A percentile compares a stretch with the other conserved stretches of the same genome.
These are phyloP conservation scores for Stylosanthes scabra DNA, from an alignment of 331 rosid species.

Conservation along the genomic window DNA sequence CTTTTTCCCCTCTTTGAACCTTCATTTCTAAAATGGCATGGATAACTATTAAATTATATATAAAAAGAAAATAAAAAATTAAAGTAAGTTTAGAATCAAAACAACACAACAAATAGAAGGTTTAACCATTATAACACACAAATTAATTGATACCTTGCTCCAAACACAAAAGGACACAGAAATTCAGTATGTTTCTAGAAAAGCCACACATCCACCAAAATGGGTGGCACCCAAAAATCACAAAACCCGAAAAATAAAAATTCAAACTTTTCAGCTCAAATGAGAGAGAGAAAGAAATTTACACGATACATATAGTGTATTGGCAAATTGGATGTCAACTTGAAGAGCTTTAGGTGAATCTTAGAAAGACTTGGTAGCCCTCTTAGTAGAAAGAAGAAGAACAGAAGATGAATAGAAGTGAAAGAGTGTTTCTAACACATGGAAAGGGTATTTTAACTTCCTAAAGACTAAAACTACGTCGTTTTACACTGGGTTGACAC, in stretches of 20 bases:
- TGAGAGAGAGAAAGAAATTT: background rate
- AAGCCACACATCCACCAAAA: background rate
- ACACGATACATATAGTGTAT: slow-evolving; percentile 59
- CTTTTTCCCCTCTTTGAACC: too few species aligned
- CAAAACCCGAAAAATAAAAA: background rate
- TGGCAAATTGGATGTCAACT: slow-evolving; percentile 90
- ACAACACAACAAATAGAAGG: background rate
- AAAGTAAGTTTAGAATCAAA: too few species aligned
- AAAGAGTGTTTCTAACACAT: too few species aligned
- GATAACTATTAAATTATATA: slow-evolving; percentile 1
- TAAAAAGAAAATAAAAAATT: background rate
- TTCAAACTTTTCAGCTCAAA: background rate
- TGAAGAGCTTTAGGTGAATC: slow-evolving; percentile 97
- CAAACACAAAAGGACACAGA: background rate
- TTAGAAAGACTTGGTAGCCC: slow-evolving; percentile 74
- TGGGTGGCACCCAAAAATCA: slow-evolving; percentile 14
- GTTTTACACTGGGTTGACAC: too few species aligned
- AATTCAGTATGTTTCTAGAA: slow-evolving; percentile 28
- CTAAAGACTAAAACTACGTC: too few species aligned
- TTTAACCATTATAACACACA: slow-evolving; percentile 3
- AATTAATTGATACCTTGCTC: background rate
- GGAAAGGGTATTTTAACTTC: too few species aligned
- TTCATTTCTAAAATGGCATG: background rate
- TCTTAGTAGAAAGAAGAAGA: too few species aligned
- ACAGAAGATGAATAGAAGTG: too few species aligned